These are phyloP conservation scores for Ballota nigra DNA, from an alignment of 257 asterid species.

Conservation along the genomic window DNA sequence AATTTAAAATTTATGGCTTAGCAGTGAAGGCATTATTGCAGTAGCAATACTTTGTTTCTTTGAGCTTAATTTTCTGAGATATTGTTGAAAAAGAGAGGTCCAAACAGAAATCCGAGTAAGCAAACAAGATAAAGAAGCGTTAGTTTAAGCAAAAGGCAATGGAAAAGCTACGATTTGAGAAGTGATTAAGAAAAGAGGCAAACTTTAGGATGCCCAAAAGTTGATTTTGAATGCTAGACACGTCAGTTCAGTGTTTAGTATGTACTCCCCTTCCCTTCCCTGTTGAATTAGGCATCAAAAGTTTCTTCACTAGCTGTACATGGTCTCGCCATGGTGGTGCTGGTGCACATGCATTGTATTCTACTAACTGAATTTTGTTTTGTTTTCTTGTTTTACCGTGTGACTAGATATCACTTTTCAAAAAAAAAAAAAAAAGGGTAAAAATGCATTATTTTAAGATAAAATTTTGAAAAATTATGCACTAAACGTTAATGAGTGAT, in stretches of 20 bases:
- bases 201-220: conserved; percentile 14
- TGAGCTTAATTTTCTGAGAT: not conserved
- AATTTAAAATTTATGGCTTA: too few species aligned
- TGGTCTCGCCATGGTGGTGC: not conserved
- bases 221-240: conserved; percentile 19
- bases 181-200: not conserved
- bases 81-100: conserved; percentile 8
- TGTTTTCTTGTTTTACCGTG: not conserved
- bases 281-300: not conserved
- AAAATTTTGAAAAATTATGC: too few species aligned
- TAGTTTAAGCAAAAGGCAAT: not conserved
- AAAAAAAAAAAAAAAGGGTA: too few species aligned
- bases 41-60: not conserved
- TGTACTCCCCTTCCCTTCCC: not conserved
- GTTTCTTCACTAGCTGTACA: not conserved
- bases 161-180: conserved; percentile 12
- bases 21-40: conserved; percentile 15
- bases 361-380: not conserved
- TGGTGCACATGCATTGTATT: not conserved
- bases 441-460: too few species aligned
- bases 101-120: conserved; percentile 13
- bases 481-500: not conserved
- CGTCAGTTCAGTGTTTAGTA: not conserved
- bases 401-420: too few species aligned
- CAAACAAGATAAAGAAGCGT: conserved; percentile 13